Conservation (phyloP, 129 eudicot species). For the Helianthus annuus region HanXRQr2.0-SUNRISE NC_035447.2:5093933-5094432, state of each 20-base stretch:
- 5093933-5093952: background rate
- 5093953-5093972: background rate
- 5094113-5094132: background rate
- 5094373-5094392: constrained; percentile 2
- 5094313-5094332: background rate
- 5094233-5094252: background rate
- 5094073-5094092: background rate
- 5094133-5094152: background rate
- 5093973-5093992: background rate
- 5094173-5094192: background rate
- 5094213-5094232: background rate
- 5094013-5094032: background rate
- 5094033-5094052: background rate
- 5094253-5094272: background rate
- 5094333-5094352: background rate
- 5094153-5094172: background rate
- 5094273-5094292: background rate
- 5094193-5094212: background rate
- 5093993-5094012: constrained; percentile 1
- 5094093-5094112: constrained; percentile 9
- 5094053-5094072: background rate
- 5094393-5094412: background rate
- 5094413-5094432: background rate
- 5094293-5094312: background rate
- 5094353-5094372: background rate